Percentiles rank a stretch among this genome's conserved stretches.
Evolutionary conservation across 2,329 filamentous ascomycete genomes (phyloP).

Genomic region (Aspergillus glaucus): DNA sequence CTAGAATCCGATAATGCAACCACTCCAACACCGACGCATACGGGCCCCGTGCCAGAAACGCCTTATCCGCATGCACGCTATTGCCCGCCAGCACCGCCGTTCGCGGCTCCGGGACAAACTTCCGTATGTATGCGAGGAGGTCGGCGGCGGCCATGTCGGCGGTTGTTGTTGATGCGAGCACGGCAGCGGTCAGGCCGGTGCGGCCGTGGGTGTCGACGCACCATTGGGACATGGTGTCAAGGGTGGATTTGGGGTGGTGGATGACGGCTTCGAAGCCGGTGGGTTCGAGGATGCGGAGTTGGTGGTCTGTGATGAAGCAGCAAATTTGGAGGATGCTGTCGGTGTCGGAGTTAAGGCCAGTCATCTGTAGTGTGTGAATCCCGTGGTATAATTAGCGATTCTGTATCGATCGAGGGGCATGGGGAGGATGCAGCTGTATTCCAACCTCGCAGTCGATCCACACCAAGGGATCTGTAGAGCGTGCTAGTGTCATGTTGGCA

Average conservation of each 20-base stretch:
- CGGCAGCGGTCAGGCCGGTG: slow-evolving; percentile 74
- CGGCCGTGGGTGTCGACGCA: slow-evolving; percentile 72
- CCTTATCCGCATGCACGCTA: slow-evolving; percentile 82
- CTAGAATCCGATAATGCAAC: slow-evolving; percentile 83
- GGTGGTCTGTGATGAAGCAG: slow-evolving; percentile 79
- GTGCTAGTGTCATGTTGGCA: slow-evolving; percentile 35
- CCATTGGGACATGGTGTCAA: slow-evolving; percentile 83
- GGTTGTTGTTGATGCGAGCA: slow-evolving; percentile 66
- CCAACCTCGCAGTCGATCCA: slow-evolving; percentile 76
- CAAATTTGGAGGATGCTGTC: slow-evolving; percentile 89
- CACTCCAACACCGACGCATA: slow-evolving; percentile 68
- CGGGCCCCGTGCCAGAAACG: slow-evolving; percentile 68
- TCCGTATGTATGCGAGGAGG: slow-evolving; percentile 72
- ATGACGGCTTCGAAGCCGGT: slow-evolving; percentile 74
- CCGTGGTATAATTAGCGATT: background rate
- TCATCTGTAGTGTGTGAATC: slow-evolving; percentile 63
- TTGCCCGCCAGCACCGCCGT: slow-evolving; percentile 80
- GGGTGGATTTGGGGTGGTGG: slow-evolving; percentile 61
- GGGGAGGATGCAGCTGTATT: background rate
- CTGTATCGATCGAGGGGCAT: background rate
- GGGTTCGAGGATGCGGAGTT: slow-evolving; percentile 69
- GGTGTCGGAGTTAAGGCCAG: slow-evolving; percentile 67
- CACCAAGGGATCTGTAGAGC: slow-evolving; percentile 62
- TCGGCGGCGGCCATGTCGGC: slow-evolving; percentile 64
- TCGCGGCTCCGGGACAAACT: slow-evolving; percentile 59